A percentile compares a stretch with the other conserved stretches of the same genome.
Evolutionary conservation across 164 flowering plant genomes (phyloP).

Genomic region (Dillenia suffruticosa): DNA sequence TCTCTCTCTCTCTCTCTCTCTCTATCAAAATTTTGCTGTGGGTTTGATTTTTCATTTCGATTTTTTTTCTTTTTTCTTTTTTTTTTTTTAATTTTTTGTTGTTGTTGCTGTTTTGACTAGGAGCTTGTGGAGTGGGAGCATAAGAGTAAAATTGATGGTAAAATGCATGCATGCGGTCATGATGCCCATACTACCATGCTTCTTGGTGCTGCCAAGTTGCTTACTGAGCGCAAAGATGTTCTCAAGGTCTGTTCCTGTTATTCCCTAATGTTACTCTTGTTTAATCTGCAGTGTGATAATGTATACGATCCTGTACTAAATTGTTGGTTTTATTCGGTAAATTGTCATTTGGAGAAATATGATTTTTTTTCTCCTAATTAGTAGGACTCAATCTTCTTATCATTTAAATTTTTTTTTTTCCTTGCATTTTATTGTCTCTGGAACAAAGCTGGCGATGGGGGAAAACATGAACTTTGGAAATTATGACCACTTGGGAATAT

Average conservation of each 20-base stretch:
- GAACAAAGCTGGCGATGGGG: too few relatives aligned
- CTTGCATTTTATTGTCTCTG: too few relatives aligned
- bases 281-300: too few relatives aligned
- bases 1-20: not conserved
- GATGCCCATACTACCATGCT: conserved; percentile 86
- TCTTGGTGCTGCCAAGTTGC: conserved; percentile 86
- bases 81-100: conserved; percentile 5
- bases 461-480: too few relatives aligned
- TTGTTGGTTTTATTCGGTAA: too few relatives aligned
- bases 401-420: too few relatives aligned
- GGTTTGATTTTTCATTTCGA: not conserved
- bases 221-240: conserved; percentile 48
- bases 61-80: not conserved
- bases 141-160: conserved; percentile 75
- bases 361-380: too few relatives aligned
- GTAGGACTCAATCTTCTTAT: too few relatives aligned
- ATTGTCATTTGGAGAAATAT: too few relatives aligned
- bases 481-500: too few relatives aligned
- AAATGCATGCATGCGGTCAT: conserved; percentile 89
- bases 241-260: conserved; percentile 44
- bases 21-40: not conserved
- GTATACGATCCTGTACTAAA: too few relatives aligned
- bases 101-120: conserved; percentile 20
- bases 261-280: too few relatives aligned
- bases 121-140: conserved; percentile 89